phyloP scores from a whole-genome alignment of 2,329 filamentous ascomycete genomes.

The Aureobasidium pullulans region DNA sequence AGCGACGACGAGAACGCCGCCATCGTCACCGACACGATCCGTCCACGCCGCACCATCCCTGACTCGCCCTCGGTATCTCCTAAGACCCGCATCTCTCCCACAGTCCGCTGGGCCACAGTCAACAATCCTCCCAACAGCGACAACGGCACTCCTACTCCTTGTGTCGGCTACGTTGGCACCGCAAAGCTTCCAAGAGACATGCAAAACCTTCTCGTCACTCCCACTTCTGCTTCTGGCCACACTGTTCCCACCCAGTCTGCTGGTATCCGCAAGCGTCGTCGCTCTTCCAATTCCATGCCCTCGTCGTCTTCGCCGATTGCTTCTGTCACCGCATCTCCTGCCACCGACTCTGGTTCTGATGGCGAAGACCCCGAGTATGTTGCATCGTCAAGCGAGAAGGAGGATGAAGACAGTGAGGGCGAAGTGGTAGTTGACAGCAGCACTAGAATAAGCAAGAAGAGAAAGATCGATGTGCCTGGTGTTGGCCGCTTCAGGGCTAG shows the following conservation, averaged over 20 bases:
- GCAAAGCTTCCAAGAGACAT: background rate
- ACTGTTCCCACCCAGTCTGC: background rate
- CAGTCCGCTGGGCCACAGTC: conserved; percentile 22
- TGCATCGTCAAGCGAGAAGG: background rate
- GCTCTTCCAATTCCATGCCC: background rate
- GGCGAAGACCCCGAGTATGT: conserved; percentile 9
- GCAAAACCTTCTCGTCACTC: conserved; percentile 6
- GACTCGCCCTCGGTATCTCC: conserved; percentile 24
- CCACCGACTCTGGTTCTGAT: background rate
- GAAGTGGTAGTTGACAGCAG: background rate
- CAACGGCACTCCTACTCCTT: conserved; percentile 1
- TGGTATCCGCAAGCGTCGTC: background rate
- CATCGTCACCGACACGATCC: background rate
- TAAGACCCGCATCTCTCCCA: conserved; percentile 19
- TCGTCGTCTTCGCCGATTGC: background rate
- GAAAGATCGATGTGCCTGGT: conserved; percentile 1
- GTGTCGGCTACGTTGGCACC: background rate
- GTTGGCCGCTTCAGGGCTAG: background rate
- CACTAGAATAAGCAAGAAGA: conserved; percentile 8
- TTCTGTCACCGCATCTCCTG: background rate
- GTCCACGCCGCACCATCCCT: background rate
- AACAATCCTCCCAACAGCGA: conserved; percentile 16
- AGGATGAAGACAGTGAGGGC: background rate
- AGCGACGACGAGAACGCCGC: background rate
- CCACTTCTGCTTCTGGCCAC: background rate